Evolutionary conservation across 106 monocot species (phyloP), one percentile per base, ranked within the genome.

Genomic region (Dendrobium catenatum): DNA sequence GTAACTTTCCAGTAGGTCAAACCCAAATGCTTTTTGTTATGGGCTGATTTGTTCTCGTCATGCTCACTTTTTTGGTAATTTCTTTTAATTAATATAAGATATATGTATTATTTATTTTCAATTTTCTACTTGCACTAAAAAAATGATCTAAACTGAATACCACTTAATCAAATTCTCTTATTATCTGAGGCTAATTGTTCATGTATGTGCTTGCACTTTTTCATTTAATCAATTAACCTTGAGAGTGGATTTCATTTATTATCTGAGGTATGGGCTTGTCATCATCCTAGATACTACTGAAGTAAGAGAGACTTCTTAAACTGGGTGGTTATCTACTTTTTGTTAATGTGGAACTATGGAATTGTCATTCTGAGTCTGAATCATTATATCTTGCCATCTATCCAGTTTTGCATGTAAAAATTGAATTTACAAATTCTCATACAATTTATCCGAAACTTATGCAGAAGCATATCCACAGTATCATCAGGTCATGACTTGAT

Each of bases 401-500:
- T 74, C 49, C 48, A 19, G 64, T 76, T 49, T 2, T 43, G 46
- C 61, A 77, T 67, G n/a, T 4, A 17, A 80, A n/a, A 70, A 17
- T 80, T 68, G 59, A 58, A 29, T 59, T 61, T 61, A 44, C 47
- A 67, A 29, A 15, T 29, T 61, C n/a, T 79, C 73, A 78, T 47
- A 55, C 81, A 55, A n/a, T 5, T 29, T 24, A 42, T 44, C 54
- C 20, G 15, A 49, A 55, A 47, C 74, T 61, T 55, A 73, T 86
- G 85, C 93, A 93, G 93, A 86, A 79, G 51, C 78, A 6, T 47
- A 76, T 87, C 90, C 76, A 77, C 86, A 43, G 78, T 84, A 79
- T 84, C 86, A 80, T 93, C 88, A 42, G 84, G 84, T 51, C 81
- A 79, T 81, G 89, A 89, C 44, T 82, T 86, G 40, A 82, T 84